A percentile compares a stretch with the other conserved stretches of the same genome.
Conservation (phyloP, 495 filamentous ascomycete genomes). For the Tuber aestivum region DNA sequence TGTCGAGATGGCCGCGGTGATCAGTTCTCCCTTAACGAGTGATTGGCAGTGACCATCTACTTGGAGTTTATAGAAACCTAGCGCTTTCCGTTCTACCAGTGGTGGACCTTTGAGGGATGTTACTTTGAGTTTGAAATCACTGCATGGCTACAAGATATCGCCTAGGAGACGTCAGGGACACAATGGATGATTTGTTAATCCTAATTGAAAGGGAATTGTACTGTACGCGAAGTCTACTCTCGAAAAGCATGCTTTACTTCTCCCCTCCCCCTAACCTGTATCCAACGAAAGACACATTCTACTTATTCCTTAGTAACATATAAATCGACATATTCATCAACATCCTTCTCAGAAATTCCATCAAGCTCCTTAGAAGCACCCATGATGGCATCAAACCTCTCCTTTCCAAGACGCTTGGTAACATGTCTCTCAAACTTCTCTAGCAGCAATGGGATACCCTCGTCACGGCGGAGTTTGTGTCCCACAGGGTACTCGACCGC, state of each 20-base stretch:
- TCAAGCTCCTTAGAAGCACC: slow-evolving; percentile 68
- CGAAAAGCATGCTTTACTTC: neutral
- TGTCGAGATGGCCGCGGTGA: neutral
- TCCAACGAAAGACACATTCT: slow-evolving; percentile 4
- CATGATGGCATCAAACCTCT: slow-evolving; percentile 70
- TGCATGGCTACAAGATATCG: neutral
- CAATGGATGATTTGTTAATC: neutral
- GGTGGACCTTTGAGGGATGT: neutral
- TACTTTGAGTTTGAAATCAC: neutral
- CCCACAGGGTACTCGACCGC: slow-evolving; percentile 93
- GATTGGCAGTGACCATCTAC: neutral
- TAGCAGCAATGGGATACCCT: slow-evolving; percentile 94
- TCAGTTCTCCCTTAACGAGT: neutral
- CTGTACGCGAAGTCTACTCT: neutral
- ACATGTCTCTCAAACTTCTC: slow-evolving; percentile 92
- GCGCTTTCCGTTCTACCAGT: neutral
- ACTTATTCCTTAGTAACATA: slow-evolving; percentile 64
- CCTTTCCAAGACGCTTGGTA: slow-evolving; percentile 68
- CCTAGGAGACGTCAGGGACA: neutral
- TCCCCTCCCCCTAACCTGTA: neutral
- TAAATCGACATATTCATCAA: slow-evolving; percentile 90
- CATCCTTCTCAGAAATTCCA: slow-evolving; percentile 54
- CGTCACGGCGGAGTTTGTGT: slow-evolving; percentile 82
- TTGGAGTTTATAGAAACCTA: neutral
- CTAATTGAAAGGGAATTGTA: neutral